These are phyloP conservation scores for Rutidosis leptorrhynchoides DNA, from an alignment of 129 eudicot species.

Conservation along the genomic window DNA sequence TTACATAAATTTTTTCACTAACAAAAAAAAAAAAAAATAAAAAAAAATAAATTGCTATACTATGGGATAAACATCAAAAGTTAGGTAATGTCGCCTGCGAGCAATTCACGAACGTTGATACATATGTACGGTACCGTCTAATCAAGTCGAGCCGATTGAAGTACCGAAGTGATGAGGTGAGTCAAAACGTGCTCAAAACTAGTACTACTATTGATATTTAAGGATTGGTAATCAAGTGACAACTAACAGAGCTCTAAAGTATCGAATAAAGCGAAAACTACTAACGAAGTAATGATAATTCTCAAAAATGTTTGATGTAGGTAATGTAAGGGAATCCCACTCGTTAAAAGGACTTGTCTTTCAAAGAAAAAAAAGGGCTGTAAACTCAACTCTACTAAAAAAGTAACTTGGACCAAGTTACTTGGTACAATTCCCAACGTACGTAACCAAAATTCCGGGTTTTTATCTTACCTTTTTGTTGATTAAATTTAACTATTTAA, in stretches of 20 bases:
- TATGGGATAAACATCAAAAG: too few relatives aligned
- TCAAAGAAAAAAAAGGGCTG: too few relatives aligned
- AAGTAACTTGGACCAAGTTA: neutral
- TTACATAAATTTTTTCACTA: too few relatives aligned
- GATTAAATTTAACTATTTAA: neutral
- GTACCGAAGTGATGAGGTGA: neutral
- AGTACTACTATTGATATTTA: too few relatives aligned
- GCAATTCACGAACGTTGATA: neutral
- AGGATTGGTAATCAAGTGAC: neutral
- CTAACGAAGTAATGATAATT: too few relatives aligned
- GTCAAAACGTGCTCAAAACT: neutral
- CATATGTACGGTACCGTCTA: neutral
- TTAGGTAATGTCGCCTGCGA: neutral
- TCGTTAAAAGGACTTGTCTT: too few relatives aligned
- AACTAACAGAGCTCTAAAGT: neutral
- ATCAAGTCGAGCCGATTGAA: neutral
- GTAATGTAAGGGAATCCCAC: too few relatives aligned
- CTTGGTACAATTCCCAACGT: neutral
- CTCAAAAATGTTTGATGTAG: too few relatives aligned
- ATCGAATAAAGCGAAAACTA: too few relatives aligned
- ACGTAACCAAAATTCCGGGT: neutral
- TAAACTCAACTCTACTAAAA: too few relatives aligned
- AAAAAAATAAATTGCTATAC: too few relatives aligned
- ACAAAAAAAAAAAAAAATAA: too few relatives aligned
- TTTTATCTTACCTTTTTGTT: neutral